A percentile compares a stretch with the other conserved stretches of the same genome.
Conservation (phyloP, 768 basidiomycete genomes). For the Jaapia argillacea region DNA sequence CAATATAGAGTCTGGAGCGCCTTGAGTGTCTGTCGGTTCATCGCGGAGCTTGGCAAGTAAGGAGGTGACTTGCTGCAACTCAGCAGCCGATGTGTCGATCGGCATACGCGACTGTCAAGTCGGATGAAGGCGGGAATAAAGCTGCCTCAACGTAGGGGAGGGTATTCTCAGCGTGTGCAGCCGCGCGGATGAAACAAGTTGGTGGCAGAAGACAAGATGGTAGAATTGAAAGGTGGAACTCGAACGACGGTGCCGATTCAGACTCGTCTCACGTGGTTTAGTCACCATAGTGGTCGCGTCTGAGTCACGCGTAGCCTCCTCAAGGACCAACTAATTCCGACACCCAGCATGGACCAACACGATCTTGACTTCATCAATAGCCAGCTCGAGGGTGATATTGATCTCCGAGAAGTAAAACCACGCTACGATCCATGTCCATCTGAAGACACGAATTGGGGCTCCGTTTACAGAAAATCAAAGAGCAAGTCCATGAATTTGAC, state of each 20-base stretch:
- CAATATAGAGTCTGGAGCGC: slow-evolving; percentile 38
- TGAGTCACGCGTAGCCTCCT: not conserved
- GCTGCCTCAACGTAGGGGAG: too few species aligned
- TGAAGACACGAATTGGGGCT: slow-evolving; percentile 1
- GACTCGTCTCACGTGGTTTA: not conserved
- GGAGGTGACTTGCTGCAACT: slow-evolving; percentile 29
- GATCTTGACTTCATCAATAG: slow-evolving; percentile 48
- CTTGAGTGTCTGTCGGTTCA: slow-evolving; percentile 41
- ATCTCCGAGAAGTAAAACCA: slow-evolving; percentile 51
- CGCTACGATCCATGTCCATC: not conserved
- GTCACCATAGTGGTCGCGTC: not conserved
- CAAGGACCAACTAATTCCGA: not conserved
- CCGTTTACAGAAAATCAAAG: slow-evolving; percentile 61
- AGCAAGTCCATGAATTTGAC: slow-evolving; percentile 64
- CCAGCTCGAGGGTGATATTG: slow-evolving; percentile 53
- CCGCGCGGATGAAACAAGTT: too few species aligned
- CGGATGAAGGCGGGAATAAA: too few species aligned
- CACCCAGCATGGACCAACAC: slow-evolving; percentile 37
- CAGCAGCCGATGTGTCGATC: slow-evolving; percentile 4
- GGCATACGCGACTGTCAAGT: too few species aligned
- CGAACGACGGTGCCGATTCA: slow-evolving; percentile 2
- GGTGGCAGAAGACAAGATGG: too few species aligned
- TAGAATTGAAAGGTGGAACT: not conserved
- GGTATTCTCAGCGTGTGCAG: too few species aligned
- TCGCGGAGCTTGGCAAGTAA: slow-evolving; percentile 50